A percentile compares a stretch with the other conserved stretches of the same genome.
Conservation (phyloP, 1,284 basidiomycete species). For the Afroboletus lepidellus region DNA sequence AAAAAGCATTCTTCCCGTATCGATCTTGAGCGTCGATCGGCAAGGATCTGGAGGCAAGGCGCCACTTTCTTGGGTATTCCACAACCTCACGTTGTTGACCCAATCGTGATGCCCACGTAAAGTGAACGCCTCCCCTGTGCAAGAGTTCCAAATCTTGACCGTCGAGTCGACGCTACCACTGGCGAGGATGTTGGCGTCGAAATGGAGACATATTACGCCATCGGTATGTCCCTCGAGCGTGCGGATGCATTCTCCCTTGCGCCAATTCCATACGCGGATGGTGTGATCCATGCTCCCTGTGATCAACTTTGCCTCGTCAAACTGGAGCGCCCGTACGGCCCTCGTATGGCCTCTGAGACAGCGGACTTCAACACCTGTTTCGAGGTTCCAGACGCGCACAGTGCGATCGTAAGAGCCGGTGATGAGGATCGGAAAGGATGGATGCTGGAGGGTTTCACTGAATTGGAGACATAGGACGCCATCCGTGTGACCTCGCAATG, state of each 20-base stretch:
- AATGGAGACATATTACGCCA: conserved; percentile 90
- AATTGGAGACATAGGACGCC: conserved; percentile 98
- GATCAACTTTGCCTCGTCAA: conserved; percentile 94
- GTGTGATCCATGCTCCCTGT: conserved; percentile 97
- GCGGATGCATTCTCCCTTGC: conserved; percentile 86
- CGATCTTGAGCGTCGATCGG: conserved; percentile 47
- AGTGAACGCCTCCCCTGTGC: conserved; percentile 89
- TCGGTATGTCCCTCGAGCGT: conserved; percentile 89
- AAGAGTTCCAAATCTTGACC: conserved; percentile 94
- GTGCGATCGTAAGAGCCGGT: conserved; percentile 98
- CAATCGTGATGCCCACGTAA: conserved; percentile 93
- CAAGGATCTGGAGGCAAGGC: conserved; percentile 38
- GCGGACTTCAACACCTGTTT: conserved; percentile 83
- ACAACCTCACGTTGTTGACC: conserved; percentile 94
- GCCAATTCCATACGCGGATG: conserved; percentile 98
- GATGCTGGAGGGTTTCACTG: conserved; percentile 82
- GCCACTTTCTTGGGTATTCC: conserved; percentile 69
- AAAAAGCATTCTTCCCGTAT: conserved; percentile 91
- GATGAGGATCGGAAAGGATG: conserved; percentile 90
- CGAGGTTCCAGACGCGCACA: conserved; percentile 94
- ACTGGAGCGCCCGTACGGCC: conserved; percentile 90
- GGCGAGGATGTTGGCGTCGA: conserved; percentile 90
- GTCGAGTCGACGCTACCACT: conserved; percentile 89
- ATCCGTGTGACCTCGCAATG: conserved; percentile 90
- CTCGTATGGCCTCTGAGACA: conserved; percentile 89